Evolutionary conservation across 768 basidiomycete genomes (phyloP).

Genomic region (Rhodosporidiobolus odoratus): DNA sequence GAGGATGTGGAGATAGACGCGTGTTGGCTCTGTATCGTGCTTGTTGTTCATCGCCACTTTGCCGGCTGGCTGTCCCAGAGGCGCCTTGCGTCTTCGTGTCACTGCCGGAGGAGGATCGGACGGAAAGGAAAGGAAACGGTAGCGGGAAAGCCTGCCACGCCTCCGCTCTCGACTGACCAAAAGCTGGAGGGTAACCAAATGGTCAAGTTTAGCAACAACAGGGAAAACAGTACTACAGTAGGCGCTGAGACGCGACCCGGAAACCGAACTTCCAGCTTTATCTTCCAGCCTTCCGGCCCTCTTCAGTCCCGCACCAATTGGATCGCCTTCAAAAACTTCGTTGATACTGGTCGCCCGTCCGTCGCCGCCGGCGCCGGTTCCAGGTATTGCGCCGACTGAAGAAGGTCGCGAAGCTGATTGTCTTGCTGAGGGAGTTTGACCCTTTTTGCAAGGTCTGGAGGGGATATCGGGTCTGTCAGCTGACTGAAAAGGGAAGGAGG

Average conservation of each 20-base stretch:
- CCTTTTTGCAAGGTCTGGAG: constrained; percentile 22
- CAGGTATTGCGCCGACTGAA: constrained; percentile 30
- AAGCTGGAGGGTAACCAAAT: no score
- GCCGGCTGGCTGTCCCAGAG: background rate
- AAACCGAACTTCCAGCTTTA: no score
- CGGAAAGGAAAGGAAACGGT: no score
- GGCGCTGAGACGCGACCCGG: no score
- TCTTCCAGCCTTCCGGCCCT: no score
- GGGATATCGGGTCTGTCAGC: background rate
- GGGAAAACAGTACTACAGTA: no score
- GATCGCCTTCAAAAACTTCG: background rate
- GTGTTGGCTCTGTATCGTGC: background rate
- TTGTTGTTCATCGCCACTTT: background rate
- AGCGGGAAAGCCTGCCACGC: no score
- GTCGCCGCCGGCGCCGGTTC: constrained; percentile 1
- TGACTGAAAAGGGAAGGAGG: background rate
- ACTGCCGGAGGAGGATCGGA: no score
- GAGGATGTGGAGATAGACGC: constrained; percentile 4
- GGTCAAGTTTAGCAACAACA: no score
- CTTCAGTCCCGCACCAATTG: background rate
- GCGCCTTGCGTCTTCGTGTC: no score
- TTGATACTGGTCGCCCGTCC: background rate
- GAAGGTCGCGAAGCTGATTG: background rate
- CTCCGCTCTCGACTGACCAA: no score
- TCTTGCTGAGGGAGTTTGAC: constrained; percentile 32